Evolutionary conservation across 2,329 filamentous ascomycete genomes (phyloP), one percentile per base, ranked within the genome.

Genomic region (Ophiostoma novo-ulmi): DNA sequence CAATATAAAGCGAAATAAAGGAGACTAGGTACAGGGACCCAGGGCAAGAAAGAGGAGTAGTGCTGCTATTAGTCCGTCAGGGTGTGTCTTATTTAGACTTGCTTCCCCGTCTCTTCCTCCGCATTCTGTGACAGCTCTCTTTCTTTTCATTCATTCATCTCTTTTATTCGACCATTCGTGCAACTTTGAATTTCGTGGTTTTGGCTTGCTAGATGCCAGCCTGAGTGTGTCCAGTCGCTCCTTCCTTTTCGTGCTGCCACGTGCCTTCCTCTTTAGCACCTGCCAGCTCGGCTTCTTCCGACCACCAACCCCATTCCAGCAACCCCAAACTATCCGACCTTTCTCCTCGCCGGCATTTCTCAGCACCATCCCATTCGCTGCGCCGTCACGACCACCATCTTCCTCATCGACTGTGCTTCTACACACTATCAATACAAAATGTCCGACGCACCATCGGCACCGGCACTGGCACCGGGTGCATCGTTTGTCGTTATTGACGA

Each of bases 271-370:
- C 22, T 58, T 36, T 35, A 26, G 22, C 58, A 14, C 55, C 8
- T 31, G 10, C 13, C 58, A 14, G 55, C 58, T 63, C 58, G 58
- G 58, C 58, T 35, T 35, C 26, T 63, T 63, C 58, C 58, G 58
- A 35, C 58, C 26, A 8, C 26, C 10, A 35, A 39, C 38, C 8
- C 38, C 38, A 39, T 39, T 7, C 44, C 41, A 44, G 11, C 41
- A 44, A 17, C 48, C 17, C 48, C 48, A 22, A 22, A 55, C 48
- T 55, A 5, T 61, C 55, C 58, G 13, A 63, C 14, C 58, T 63
- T 63, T 58, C 52, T 31, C 58, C 26, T 63, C 11, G 58, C 26
- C 58, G 58, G 58, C 58, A 63, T 63, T 58, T 58, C 58, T 35
- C 58, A 35, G n/a, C 58, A 63, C 58, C 26, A 1, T 14, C 14